Evolutionary conservation across 2,329 filamentous ascomycete genomes (phyloP).

Genomic region (Claviceps digitariae): DNA sequence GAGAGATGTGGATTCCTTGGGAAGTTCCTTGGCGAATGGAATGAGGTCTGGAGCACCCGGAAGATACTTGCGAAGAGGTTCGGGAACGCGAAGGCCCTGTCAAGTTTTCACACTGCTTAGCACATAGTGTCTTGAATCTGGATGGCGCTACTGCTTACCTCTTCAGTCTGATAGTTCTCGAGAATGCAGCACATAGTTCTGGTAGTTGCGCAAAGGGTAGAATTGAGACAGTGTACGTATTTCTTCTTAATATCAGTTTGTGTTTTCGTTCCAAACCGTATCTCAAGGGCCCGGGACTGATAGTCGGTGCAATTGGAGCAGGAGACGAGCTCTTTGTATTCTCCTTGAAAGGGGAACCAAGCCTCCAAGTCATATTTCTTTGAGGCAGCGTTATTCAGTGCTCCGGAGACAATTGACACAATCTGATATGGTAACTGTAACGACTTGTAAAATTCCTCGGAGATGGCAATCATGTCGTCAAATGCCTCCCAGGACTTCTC

Average conservation of each 20-base stretch:
- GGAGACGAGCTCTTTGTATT: slow-evolving; percentile 97
- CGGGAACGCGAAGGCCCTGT: slow-evolving; percentile 65
- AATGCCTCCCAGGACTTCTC: slow-evolving; percentile 90
- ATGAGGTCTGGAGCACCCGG: slow-evolving; percentile 83
- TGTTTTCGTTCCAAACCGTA: slow-evolving; percentile 79
- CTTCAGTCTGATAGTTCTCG: slow-evolving; percentile 91
- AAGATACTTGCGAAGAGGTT: slow-evolving; percentile 77
- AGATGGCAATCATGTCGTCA: slow-evolving; percentile 80
- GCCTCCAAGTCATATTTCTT: slow-evolving; percentile 97
- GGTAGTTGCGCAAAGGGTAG: slow-evolving; percentile 81
- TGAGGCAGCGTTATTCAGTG: slow-evolving; percentile 60
- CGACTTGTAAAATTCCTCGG: slow-evolving; percentile 91
- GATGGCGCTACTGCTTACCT: slow-evolving; percentile 29
- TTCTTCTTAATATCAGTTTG: slow-evolving; percentile 74
- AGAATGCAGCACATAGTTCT: slow-evolving; percentile 86
- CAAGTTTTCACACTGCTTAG: neutral
- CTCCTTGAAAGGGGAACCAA: slow-evolving; percentile 90
- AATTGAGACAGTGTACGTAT: slow-evolving; percentile 88
- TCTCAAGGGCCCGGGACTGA: slow-evolving; percentile 86
- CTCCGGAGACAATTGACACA: slow-evolving; percentile 90
- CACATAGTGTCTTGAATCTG: neutral
- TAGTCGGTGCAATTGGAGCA: slow-evolving; percentile 98
- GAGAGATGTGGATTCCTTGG: slow-evolving; percentile 44
- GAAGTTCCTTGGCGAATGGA: slow-evolving; percentile 73
- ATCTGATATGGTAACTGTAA: slow-evolving; percentile 82